These are phyloP conservation scores for Tolypocladium ovalisporum DNA, from an alignment of 2,329 filamentous ascomycete genomes.

Conservation along the genomic window DNA sequence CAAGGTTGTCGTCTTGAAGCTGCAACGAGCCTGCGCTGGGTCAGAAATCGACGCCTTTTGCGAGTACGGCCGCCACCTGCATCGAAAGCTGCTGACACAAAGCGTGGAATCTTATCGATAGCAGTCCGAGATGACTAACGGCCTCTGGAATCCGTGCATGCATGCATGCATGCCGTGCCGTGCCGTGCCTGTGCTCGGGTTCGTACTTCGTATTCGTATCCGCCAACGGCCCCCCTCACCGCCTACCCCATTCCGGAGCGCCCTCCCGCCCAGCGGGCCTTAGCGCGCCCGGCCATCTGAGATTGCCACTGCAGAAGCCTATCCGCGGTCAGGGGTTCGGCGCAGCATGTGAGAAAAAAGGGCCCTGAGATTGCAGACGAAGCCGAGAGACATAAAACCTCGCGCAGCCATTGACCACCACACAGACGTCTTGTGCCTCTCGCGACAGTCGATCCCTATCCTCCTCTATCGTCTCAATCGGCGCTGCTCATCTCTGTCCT, in stretches of 20 bases:
- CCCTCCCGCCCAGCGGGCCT: not conserved
- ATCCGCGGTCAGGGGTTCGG: not conserved
- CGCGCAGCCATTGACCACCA: not conserved
- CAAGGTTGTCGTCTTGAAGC: not conserved
- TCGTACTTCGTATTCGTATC: constrained; percentile 10
- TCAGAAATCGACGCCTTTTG: not conserved
- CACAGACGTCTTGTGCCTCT: not conserved
- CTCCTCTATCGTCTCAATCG: constrained; percentile 2
- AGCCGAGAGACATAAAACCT: constrained; percentile 1
- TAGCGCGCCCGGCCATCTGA: not conserved
- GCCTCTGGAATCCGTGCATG: too few species aligned
- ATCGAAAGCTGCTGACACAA: not conserved
- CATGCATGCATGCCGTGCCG: too few species aligned
- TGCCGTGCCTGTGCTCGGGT: constrained; percentile 1
- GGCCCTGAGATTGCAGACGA: not conserved
- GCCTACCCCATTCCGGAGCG: not conserved
- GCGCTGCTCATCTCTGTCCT: constrained; percentile 5
- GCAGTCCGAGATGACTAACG: not conserved
- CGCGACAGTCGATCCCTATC: not conserved
- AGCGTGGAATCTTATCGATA: not conserved
- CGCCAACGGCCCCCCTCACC: not conserved
- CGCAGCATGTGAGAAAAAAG: constrained; percentile 1
- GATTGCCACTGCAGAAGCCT: constrained; percentile 1
- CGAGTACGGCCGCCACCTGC: not conserved
- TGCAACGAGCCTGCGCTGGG: not conserved